Evolutionary conservation across 257 asterid genomes (phyloP), one percentile per base, ranked within the genome.

Genomic region (Rehmannia glutinosa): DNA sequence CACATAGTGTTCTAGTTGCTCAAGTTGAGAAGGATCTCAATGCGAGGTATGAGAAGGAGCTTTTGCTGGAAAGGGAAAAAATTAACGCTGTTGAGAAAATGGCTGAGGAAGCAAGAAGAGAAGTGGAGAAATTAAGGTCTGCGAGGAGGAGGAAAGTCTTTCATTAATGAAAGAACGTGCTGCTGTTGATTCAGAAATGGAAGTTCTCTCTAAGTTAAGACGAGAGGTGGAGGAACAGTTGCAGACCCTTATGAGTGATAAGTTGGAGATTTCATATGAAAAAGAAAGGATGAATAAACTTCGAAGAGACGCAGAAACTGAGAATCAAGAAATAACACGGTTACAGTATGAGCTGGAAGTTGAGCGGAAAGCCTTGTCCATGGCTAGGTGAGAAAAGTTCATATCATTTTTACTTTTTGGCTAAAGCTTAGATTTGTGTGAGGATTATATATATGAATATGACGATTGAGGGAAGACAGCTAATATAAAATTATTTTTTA

Each of bases 311-410:
- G 85, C 97, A 20, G 99, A 94, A 81, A 58, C 72, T 49, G 95
- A 88, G 75, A 87, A 72, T 82, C 91, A 80, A 73, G 96, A 78
- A 82, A 87, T 91, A 46, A 46, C 83, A n/a, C 92, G 96, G 58
- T 80, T 94, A 51, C 99, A 87, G 45, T 83, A 88, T 68, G 97
- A 94, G 90, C 90, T 94, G 77, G 96, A 91, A 84, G 96, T 94
- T 42, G 99, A 94, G 79, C 86, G 95, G 46, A 94, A 94, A 83
- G 99, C 99, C 52, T 80, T 94, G 74, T 82, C 93, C 70, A 82
- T 94, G 88, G 97, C 97, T 41, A 79, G 97, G 98, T 91, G 64
- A 81, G 77, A 39, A 49, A 51, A 68, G 30, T 61, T 53, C 23
- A 55, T 54, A 41, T 66, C 41, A n/a, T 77, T 59, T 41, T 68